Evolutionary conservation across 129 eudicot genomes (phyloP), one percentile per base, ranked within the genome.

Genomic region (Flaveria trinervia): DNA sequence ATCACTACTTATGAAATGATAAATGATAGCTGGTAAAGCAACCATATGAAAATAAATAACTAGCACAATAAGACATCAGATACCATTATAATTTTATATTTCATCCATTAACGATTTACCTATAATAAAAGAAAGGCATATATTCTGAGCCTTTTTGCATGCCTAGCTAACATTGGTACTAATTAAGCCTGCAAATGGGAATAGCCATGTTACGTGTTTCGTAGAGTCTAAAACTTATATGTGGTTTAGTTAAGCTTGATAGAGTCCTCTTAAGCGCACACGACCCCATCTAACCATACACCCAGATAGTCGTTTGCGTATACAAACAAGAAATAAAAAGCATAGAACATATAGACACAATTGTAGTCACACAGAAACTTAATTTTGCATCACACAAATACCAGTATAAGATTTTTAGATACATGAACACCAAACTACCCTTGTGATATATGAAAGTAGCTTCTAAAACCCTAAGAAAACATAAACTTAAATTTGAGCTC

Each of bases 331-430:
- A 55, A 7, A 55, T 55, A 28, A 46, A 48, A 62, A 46, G 14
- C 45, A 50, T 60, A 60, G 26, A 11, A 62, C 46, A 60, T 22
- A 25, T 45, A 23, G 2, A 45, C n/a, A 74, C 52, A 25, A 1
- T 25, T 67, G 51, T 54, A 33, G 61, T 26, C 83, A 80, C 83
- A 54, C 79, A 66, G 9, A 80, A 74, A 30, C 76, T 66, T 74
- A 33, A 74, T 14, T 73, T 57, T 80, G 39, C 62, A 74, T 74
- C 50, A 44, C 48, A 66, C 54, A 70, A 36, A 80, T 39, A 73
- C 44, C 68, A 44, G 16, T 54, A 80, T 25, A 73, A 25, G 51
- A 55, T 80, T 73, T 65, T 51, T 74, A 80, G 30, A 65, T 65
- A 65, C 73, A 44, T 54, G 41, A 36, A 41, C 33, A 65, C 36